Evolutionary conservation across 148 eudicot genomes (phyloP).

Genomic region (Spergularia bocconei): DNA sequence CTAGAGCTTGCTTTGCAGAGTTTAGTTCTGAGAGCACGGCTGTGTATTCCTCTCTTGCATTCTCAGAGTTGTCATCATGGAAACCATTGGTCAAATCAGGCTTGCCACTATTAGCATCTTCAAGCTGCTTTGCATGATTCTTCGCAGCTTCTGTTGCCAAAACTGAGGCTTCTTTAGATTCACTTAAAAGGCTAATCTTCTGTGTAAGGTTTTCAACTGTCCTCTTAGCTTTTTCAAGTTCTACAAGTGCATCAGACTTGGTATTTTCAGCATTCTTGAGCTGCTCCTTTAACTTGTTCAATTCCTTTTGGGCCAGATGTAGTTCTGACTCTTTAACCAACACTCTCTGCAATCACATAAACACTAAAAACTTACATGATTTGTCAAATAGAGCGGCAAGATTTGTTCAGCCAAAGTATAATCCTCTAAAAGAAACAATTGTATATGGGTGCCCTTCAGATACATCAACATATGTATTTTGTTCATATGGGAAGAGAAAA

Average conservation of each 20-base stretch:
- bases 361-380: not conserved
- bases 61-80: constrained; percentile 41
- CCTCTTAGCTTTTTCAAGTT: constrained; percentile 64
- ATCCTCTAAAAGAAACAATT: not conserved
- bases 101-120: constrained; percentile 36
- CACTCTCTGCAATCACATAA: constrained; percentile 52
- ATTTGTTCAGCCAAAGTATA: not conserved
- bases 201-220: constrained; percentile 55
- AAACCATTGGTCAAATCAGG: constrained; percentile 29
- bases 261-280: constrained; percentile 73
- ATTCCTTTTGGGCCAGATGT: constrained; percentile 77
- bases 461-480: no score
- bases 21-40: constrained; percentile 51
- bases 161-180: constrained; percentile 61
- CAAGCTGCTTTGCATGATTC: constrained; percentile 43
- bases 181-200: constrained; percentile 51
- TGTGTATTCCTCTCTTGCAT: constrained; percentile 42
- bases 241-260: constrained; percentile 70
- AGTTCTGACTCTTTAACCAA: constrained; percentile 70
- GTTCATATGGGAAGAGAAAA: no score
- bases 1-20: constrained; percentile 65
- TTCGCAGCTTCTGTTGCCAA: constrained; percentile 57
- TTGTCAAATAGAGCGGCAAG: not conserved
- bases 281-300: constrained; percentile 72
- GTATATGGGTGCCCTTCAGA: no score